A percentile compares a stretch with the other conserved stretches of the same genome.
Conservation (phyloP, 805 yeast genomes). For the Yarrowia sp. region DNA sequence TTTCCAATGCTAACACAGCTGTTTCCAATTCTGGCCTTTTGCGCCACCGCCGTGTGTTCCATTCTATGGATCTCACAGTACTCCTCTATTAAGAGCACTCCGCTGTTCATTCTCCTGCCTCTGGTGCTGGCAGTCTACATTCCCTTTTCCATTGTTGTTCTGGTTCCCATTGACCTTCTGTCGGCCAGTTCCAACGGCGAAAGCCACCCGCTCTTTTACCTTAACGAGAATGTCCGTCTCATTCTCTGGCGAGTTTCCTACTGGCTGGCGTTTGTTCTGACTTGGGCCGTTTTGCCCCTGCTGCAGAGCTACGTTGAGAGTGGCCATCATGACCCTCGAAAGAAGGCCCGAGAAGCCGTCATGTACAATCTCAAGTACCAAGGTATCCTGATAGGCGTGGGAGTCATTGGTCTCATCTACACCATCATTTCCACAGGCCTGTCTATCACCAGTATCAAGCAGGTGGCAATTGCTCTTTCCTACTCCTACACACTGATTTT, state of each 20-base stretch:
- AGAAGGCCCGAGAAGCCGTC: conserved; percentile 55
- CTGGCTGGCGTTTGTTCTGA: conserved; percentile 75
- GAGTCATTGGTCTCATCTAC: conserved; percentile 56
- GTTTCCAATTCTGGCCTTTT: conserved; percentile 33
- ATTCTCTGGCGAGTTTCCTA: conserved; percentile 69
- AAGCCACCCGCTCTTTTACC: conserved; percentile 44
- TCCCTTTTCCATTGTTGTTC: conserved; percentile 69
- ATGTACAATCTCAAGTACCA: conserved; percentile 59
- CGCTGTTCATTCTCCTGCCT: conserved; percentile 46
- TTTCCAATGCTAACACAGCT: conserved; percentile 15
- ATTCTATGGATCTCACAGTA: conserved; percentile 40
- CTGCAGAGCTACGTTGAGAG: conserved; percentile 70
- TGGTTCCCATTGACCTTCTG: conserved; percentile 72
- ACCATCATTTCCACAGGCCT: conserved; percentile 55
- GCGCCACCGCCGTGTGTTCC: conserved; percentile 36
- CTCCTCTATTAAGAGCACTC: conserved; percentile 39
- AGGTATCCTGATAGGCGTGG: conserved; percentile 50
- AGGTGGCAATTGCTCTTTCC: conserved; percentile 68
- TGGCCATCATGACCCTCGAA: conserved; percentile 53
- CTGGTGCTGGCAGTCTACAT: conserved; percentile 61
- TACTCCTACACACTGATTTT: conserved; percentile 71
- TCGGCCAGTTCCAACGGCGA: conserved; percentile 44
- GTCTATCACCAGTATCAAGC: conserved; percentile 53
- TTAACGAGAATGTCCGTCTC: conserved; percentile 50
- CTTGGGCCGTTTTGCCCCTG: conserved; percentile 73